Percentiles rank a stretch among this genome's conserved stretches.
phyloP scores from a whole-genome alignment of 2,329 filamentous ascomycete genomes.

The Neodidymelliopsis sp. region DNA sequence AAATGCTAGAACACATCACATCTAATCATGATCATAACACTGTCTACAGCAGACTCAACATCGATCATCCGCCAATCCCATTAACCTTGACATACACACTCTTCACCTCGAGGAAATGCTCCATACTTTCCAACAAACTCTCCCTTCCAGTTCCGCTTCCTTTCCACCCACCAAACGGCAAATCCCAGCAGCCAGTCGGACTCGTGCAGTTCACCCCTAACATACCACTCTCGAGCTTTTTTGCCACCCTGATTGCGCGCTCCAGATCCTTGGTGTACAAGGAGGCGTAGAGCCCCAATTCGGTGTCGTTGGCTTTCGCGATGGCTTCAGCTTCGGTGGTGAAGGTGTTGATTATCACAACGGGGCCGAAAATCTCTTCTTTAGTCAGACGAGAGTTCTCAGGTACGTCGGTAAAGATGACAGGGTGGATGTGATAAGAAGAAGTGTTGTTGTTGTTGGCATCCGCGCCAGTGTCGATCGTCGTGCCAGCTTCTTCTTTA shows the following conservation, averaged over 20 bases:
- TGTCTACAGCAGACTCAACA: neutral
- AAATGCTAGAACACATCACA: too few relatives aligned
- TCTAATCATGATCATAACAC: too few relatives aligned
- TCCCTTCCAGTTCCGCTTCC: conserved; percentile 37
- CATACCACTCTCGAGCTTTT: conserved; percentile 47
- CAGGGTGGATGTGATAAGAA: conserved; percentile 57
- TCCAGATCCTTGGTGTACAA: conserved; percentile 46
- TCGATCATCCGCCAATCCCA: conserved; percentile 18
- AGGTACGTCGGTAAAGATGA: conserved; percentile 56
- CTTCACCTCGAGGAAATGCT: conserved; percentile 38
- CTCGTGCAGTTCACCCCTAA: conserved; percentile 49
- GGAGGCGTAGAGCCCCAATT: conserved; percentile 49
- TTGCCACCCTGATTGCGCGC: conserved; percentile 45
- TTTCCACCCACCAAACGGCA: conserved; percentile 41
- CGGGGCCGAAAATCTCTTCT: conserved; percentile 51
- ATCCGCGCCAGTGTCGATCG: conserved; percentile 45
- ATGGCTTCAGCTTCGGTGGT: conserved; percentile 47
- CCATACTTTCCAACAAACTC: conserved; percentile 38
- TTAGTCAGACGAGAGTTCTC: conserved; percentile 49
- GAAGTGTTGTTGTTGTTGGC: conserved; percentile 25
- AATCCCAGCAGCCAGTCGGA: conserved; percentile 32
- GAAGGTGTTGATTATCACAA: conserved; percentile 49
- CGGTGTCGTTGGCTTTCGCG: conserved; percentile 47
- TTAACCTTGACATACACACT: conserved; percentile 30
- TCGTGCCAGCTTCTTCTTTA: conserved; percentile 50